Evolutionary conservation across 805 yeast species (phyloP), one percentile per base, ranked within the genome.

Genomic region (Pichia heedii): DNA sequence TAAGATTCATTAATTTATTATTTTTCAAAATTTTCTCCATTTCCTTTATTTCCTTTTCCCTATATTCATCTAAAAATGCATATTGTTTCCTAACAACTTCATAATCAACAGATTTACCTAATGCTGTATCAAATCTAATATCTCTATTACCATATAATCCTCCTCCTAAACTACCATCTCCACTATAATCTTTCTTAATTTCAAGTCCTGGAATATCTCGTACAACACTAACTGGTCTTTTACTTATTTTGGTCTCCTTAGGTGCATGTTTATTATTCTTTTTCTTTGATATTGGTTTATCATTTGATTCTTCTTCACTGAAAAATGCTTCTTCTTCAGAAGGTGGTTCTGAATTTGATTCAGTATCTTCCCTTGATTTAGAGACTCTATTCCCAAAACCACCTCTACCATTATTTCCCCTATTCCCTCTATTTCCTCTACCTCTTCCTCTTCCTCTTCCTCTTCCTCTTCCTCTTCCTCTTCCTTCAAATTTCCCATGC

Each of bases 191-290:
- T 61, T 68, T 21, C 66, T 64, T 21, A 62, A 55, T 39, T 68
- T 69, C 19, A 37, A 83, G 57, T 0, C 90, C 93, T 2, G 84
- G 90, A 12, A 89, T 79, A 36, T 80, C 78, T 50, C 97, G 71
- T 32, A 86, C 68, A 50, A 70, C 69, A 0, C 86, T 67, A 0
- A 83, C 94, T 16, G 80, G 82, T 50, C 66, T 73, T 60, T 37
- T 34, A 20, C 83, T 87, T 0, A 95, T 68, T 7, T 93, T 82
- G 22, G 76, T 56, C 56, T 85, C 97, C 3, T 78, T 66, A 12
- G 98, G 98, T 0, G 95, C 96, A 67, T 90, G 96, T 58, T 89
- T 90, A 49, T 89, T 90, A 49, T 63, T 70, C 53, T 68, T 74
- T 52, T 70, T 71, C 39, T 46, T 52, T 46, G 49, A 24, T 24